A percentile compares a stretch with the other conserved stretches of the same genome.
These are phyloP conservation scores for Talaromyces pinophilus DNA, from an alignment of 2,329 filamentous ascomycete species.

Conservation along the genomic window DNA sequence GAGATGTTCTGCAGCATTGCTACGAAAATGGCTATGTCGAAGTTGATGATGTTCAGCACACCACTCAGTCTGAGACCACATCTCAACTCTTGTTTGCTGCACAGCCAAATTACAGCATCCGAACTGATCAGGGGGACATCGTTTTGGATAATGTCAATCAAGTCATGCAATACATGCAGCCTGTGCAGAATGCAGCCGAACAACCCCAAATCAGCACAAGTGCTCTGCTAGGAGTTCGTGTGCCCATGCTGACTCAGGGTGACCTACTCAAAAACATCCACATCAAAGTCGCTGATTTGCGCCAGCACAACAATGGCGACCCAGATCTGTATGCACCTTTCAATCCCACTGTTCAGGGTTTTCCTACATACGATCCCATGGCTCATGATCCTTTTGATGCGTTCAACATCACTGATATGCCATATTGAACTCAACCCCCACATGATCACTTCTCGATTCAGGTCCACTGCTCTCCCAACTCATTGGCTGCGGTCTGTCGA, in stretches of 20 bases:
- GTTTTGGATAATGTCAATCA: slow-evolving; percentile 17
- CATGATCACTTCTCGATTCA: not conserved
- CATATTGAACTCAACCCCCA: not conserved
- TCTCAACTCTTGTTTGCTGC: slow-evolving; percentile 33
- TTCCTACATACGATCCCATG: slow-evolving; percentile 26
- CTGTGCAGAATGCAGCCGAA: slow-evolving; percentile 4
- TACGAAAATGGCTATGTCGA: slow-evolving; percentile 35
- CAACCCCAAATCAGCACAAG: not conserved
- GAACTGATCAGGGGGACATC: slow-evolving; percentile 4
- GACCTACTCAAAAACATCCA: slow-evolving; percentile 27
- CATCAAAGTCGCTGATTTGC: slow-evolving; percentile 19
- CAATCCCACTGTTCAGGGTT: slow-evolving; percentile 26
- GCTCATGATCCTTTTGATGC: slow-evolving; percentile 28
- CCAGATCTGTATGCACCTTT: slow-evolving; percentile 30
- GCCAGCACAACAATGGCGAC: slow-evolving; percentile 19
- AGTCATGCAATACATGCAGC: slow-evolving; percentile 9
- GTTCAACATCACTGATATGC: slow-evolving; percentile 31
- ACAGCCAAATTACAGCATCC: slow-evolving; percentile 26
- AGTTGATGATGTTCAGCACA: slow-evolving; percentile 9
- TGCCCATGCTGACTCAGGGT: slow-evolving; percentile 13
- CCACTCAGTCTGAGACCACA: slow-evolving; percentile 16
- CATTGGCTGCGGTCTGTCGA: not conserved
- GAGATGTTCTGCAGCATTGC: slow-evolving; percentile 37
- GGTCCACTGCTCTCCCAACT: too few species aligned
- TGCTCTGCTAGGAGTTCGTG: not conserved